Evolutionary conservation across 768 basidiomycete species (phyloP).

Genomic region (Floccularia luteovirens): DNA sequence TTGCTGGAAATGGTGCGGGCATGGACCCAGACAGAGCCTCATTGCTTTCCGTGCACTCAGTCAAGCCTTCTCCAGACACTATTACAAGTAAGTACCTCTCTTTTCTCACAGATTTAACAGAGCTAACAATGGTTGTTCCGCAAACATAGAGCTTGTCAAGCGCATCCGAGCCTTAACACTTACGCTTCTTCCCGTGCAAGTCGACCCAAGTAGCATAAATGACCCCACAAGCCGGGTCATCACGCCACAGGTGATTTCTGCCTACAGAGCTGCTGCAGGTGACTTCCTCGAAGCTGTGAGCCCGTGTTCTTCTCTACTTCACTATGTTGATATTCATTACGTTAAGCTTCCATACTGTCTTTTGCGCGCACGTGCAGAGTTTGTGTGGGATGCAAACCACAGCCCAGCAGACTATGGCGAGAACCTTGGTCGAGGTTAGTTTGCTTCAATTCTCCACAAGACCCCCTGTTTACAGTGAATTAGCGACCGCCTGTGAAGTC

Average conservation of each 20-base stretch:
- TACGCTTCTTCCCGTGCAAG: slow-evolving; percentile 74
- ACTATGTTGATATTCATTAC: background rate
- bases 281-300: slow-evolving; percentile 82
- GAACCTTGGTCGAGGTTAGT: slow-evolving; percentile 68
- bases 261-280: slow-evolving; percentile 77
- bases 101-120: background rate
- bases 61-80: slow-evolving; percentile 60
- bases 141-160: slow-evolving; percentile 61
- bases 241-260: slow-evolving; percentile 69
- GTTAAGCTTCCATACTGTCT: slow-evolving; percentile 75
- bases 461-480: background rate
- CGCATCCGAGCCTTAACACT: slow-evolving; percentile 73
- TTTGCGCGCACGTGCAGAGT: slow-evolving; percentile 69
- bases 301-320: no score
- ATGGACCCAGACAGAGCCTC: slow-evolving; percentile 41
- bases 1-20: slow-evolving; percentile 17
- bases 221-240: slow-evolving; percentile 80
- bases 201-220: slow-evolving; percentile 54
- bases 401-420: slow-evolving; percentile 86
- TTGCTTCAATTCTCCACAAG: slow-evolving; percentile 1
- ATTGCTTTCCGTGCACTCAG: slow-evolving; percentile 34
- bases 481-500: slow-evolving; percentile 79
- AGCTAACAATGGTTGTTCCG: background rate
- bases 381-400: slow-evolving; percentile 73
- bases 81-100: slow-evolving; percentile 54